Evolutionary conservation across 1,284 basidiomycete species (phyloP).

Genomic region (Cryptococcus floricola): DNA sequence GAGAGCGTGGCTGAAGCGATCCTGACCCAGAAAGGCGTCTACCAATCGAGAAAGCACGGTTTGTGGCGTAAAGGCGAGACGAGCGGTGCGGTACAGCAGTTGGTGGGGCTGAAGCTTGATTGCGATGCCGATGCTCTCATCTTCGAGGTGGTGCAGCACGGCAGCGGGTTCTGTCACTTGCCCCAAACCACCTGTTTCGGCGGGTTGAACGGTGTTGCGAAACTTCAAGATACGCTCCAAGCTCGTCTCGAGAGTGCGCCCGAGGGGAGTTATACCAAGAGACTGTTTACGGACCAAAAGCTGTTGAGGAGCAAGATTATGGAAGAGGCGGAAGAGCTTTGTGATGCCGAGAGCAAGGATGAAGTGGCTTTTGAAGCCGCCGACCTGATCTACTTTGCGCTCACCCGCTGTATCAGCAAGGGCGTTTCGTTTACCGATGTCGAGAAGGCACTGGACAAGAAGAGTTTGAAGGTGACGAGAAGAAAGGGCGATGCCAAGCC

Average conservation of each 20-base stretch:
- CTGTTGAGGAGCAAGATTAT: slow-evolving; percentile 89
- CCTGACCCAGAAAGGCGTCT: slow-evolving; percentile 82
- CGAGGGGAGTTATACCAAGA: slow-evolving; percentile 84
- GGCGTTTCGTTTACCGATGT: slow-evolving; percentile 84
- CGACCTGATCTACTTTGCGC: slow-evolving; percentile 89
- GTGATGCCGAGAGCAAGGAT: slow-evolving; percentile 72
- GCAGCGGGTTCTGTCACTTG: slow-evolving; percentile 91
- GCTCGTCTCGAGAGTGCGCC: slow-evolving; percentile 73
- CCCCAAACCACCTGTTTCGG: slow-evolving; percentile 78
- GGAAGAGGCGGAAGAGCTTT: slow-evolving; percentile 97
- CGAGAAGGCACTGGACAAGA: slow-evolving; percentile 76
- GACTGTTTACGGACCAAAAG: slow-evolving; percentile 77
- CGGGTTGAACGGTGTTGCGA: slow-evolving; percentile 67
- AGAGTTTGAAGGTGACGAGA: slow-evolving; percentile 82
- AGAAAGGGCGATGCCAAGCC: slow-evolving; percentile 92
- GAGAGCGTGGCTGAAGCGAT: slow-evolving; percentile 86
- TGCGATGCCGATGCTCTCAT: slow-evolving; percentile 92
- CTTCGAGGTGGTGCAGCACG: slow-evolving; percentile 87
- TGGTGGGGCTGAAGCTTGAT: slow-evolving; percentile 78
- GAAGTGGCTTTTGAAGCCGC: slow-evolving; percentile 96
- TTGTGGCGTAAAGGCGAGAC: slow-evolving; percentile 98
- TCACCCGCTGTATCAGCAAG: slow-evolving; percentile 78
- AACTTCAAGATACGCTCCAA: slow-evolving; percentile 75
- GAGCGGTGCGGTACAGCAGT: slow-evolving; percentile 85
- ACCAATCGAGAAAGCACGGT: slow-evolving; percentile 93